A percentile compares a stretch with the other conserved stretches of the same genome.
These are phyloP conservation scores for Debaryomyces udenii DNA, from an alignment of 1,139 yeast genomes.

Conservation along the genomic window DNA sequence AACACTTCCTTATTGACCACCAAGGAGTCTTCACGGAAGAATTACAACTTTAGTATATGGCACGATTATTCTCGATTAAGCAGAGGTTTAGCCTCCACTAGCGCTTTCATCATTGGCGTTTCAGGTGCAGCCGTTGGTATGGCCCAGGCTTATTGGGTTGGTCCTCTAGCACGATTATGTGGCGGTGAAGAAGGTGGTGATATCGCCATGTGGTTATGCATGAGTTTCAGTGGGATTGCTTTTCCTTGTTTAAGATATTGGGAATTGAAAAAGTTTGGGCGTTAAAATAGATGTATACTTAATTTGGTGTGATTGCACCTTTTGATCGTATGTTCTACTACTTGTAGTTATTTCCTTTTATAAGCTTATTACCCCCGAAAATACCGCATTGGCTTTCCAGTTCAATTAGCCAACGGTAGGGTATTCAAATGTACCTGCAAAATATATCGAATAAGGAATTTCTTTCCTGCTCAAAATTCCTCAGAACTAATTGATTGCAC, in stretches of 20 bases:
- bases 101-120: constrained; percentile 63
- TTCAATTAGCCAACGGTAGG: too few relatives aligned
- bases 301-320: too few relatives aligned
- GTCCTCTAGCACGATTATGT: constrained; percentile 62
- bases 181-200: constrained; percentile 68
- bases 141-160: constrained; percentile 79
- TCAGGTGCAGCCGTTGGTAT: constrained; percentile 82
- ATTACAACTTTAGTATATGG: constrained; percentile 72
- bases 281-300: constrained; percentile 22
- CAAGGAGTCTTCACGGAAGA: constrained; percentile 23
- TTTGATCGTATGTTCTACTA: too few relatives aligned
- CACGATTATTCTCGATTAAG: constrained; percentile 58
- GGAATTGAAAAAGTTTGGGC: constrained; percentile 61
- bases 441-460: too few relatives aligned
- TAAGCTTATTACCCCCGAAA: too few relatives aligned
- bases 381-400: too few relatives aligned
- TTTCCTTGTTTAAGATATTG: constrained; percentile 67
- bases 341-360: too few relatives aligned
- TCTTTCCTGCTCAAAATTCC: too few relatives aligned
- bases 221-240: constrained; percentile 67
- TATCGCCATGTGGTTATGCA: constrained; percentile 78
- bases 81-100: constrained; percentile 64
- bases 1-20: constrained; percentile 11
- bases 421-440: too few relatives aligned
- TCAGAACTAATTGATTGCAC: too few relatives aligned